Conservation (phyloP, 108 stramenopile species). For the Pseudonitzschia multistriata region DNA sequence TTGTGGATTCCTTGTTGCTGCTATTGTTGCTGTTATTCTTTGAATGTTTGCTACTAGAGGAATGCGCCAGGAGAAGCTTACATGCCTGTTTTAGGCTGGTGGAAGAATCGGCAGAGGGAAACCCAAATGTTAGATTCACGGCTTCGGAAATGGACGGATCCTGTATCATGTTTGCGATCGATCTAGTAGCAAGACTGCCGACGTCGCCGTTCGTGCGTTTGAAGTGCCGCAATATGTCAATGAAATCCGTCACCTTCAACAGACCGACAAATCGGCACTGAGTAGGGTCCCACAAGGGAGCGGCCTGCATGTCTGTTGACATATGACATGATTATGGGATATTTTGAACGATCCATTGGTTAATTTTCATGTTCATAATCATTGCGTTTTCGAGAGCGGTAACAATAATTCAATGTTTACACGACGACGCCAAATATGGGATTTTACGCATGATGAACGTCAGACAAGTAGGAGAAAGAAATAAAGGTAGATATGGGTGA, state of each 20-base stretch:
- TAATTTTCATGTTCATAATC: too few species aligned
- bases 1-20: neutral
- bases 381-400: too few species aligned
- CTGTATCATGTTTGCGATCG: conserved; percentile 75
- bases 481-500: neutral
- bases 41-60: neutral
- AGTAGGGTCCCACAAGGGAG: conserved; percentile 93
- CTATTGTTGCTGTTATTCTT: neutral
- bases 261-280: conserved; percentile 89
- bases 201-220: conserved; percentile 60
- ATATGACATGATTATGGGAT: neutral
- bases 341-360: neutral
- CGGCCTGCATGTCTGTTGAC: conserved; percentile 84
- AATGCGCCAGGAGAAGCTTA: conserved; percentile 40
- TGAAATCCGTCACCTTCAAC: conserved; percentile 94
- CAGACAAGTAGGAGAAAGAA: neutral
- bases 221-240: conserved; percentile 89
- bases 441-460: neutral
- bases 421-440: neutral
- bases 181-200: conserved; percentile 63
- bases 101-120: conserved; percentile 58
- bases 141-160: conserved; percentile 39
- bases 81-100: conserved; percentile 81
- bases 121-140: conserved; percentile 21
- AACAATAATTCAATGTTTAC: too few species aligned